A percentile compares a stretch with the other conserved stretches of the same genome.
phyloP scores from a whole-genome alignment of 306 rosid genomes.

The Cicer yamashitae region DNA sequence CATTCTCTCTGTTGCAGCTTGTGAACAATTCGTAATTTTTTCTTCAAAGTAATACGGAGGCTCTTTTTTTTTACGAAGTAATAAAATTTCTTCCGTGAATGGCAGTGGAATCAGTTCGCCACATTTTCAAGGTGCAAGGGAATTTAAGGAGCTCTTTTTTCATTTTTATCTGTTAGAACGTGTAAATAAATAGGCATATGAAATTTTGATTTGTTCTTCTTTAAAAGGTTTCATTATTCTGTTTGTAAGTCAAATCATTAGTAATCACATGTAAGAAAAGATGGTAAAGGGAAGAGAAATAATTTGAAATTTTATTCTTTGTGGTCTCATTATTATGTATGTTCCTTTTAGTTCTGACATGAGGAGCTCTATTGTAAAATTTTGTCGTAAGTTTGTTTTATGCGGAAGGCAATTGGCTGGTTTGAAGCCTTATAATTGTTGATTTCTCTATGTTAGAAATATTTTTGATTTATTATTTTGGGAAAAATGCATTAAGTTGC shows the following conservation, averaged over 20 bases:
- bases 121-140: conserved; percentile 56
- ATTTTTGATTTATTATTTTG: too few species aligned
- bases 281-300: conserved; percentile 43
- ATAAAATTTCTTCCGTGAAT: conserved; percentile 20
- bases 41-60: not conserved
- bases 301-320: conserved; percentile 39
- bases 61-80: not conserved
- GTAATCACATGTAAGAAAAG: conserved; percentile 52
- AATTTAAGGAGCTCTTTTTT: conserved; percentile 48
- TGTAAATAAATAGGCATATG: conserved; percentile 72
- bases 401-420: too few species aligned
- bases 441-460: too few species aligned
- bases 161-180: conserved; percentile 45
- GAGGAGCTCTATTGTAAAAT: not conserved
- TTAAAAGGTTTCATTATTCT: not conserved
- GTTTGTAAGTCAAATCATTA: conserved; percentile 50
- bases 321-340: not conserved
- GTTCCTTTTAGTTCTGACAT: not conserved
- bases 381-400: not conserved
- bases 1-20: conserved; percentile 15
- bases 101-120: conserved; percentile 47
- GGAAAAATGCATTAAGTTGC: too few species aligned
- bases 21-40: conserved; percentile 11
- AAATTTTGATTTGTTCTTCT: conserved; percentile 39
- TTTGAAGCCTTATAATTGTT: too few species aligned